Evolutionary conservation across 805 yeast genomes (phyloP), one percentile per base, ranked within the genome.

Genomic region (Spathaspora passalidarum): DNA sequence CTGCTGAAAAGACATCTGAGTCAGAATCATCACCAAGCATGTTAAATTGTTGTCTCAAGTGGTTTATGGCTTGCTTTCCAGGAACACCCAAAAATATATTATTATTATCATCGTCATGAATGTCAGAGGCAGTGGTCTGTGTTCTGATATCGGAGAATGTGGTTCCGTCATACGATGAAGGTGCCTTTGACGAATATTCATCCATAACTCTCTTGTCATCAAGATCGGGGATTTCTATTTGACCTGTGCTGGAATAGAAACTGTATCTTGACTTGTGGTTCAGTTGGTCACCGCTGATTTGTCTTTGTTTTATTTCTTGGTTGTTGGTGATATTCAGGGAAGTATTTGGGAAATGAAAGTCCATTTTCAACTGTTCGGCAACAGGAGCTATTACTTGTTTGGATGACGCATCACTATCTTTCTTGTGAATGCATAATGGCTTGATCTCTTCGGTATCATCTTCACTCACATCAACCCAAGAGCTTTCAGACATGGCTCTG

Each of bases 161-260:
- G 2, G 62, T 54, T 1, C 66, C 66, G 50, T 55, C 56, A 17
- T 50, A 49, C 2, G 56, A 49, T 21, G 43, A 32, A n/a, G 38
- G 35, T 9, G 58, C 42, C 18, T 25, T 40, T 2, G 57, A 49
- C 2, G 56, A 48, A 18, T 38, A 45, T 5, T 49, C 45, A 17
- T 52, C 53, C 19, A 49, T 35, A 16, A 51, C 45, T 6, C 50
- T 46, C 5, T 46, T 43, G 36, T 63, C 66, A 23, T 57, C 56
- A 20, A 71, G 56, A 40, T 69, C 68, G 0, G 77, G 76, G 18
- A 72, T 72, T 45, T 70, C 73, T 17, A 72, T 72, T 43, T 68
- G 73, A 4, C 75, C 76, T 13, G 44, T 48, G 19, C 35, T 42
- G 7, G 51, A 45, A 22, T 42, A 45, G 38, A 49, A 55, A 29